Conservation (phyloP, 1,284 basidiomycete species). For the Sanghuangporus sanghuang region DNA sequence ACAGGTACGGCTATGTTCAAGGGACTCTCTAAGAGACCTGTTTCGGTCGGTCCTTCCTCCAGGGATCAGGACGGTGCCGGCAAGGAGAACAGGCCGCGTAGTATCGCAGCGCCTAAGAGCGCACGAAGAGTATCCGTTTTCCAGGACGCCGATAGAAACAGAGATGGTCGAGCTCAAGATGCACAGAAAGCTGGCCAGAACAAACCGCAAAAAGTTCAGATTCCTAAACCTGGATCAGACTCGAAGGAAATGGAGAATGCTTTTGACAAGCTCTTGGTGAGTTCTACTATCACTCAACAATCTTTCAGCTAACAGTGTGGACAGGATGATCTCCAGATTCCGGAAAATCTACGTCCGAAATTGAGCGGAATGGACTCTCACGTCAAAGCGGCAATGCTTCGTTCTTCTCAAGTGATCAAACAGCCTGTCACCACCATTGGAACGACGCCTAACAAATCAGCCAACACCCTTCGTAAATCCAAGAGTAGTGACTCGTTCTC, state of each 20-base stretch:
- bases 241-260: conserved; percentile 45
- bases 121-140: conserved; percentile 2
- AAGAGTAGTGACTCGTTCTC: conserved; percentile 65
- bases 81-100: conserved; percentile 13
- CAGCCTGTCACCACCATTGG: conserved; percentile 34
- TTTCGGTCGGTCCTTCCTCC: background rate
- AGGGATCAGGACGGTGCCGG: background rate
- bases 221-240: background rate
- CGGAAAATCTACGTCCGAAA: conserved; percentile 68
- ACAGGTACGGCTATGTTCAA: conserved; percentile 13
- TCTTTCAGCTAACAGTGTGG: background rate
- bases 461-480: conserved; percentile 48
- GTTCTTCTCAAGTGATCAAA: conserved; percentile 69
- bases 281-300: conserved; percentile 19
- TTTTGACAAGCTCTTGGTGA: conserved; percentile 69
- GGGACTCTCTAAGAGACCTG: conserved; percentile 12
- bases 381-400: conserved; percentile 88
- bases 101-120: background rate
- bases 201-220: background rate
- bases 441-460: conserved; percentile 26
- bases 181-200: background rate
- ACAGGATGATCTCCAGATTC: conserved; percentile 84
- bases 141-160: conserved; percentile 10
- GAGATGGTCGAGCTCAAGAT: background rate
- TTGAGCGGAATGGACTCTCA: conserved; percentile 71